Evolutionary conservation across 768 basidiomycete genomes (phyloP), one percentile per base, ranked within the genome.

Genomic region (Zangia roseola): DNA sequence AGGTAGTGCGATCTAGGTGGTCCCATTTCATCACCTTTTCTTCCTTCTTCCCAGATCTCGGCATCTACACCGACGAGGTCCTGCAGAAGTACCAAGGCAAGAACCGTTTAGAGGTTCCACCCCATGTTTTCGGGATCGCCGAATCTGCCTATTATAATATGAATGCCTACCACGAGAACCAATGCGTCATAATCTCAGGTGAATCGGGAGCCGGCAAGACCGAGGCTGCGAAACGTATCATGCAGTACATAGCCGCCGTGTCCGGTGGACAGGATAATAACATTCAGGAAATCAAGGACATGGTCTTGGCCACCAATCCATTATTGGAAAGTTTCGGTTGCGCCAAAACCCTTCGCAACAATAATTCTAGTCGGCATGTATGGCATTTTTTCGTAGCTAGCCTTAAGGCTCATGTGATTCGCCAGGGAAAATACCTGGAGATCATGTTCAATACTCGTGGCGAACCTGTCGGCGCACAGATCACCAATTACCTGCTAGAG

Each of bases 201-300:
- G 97, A 99, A 74, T 97, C 94, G 14, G 97, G 97, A 43, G 97
- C 97, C 5, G 97, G 97, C 43, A 99, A 99, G 77, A 99, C 97
- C 4, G 97, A 98, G 70, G 97, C 97, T 4, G 97, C 97, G 19
- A 98, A 98, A 69, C 84, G 94, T 41, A 98, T 99, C 70, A 99
- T 99, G 97, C 94, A 97, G 68, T 99, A 99, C 64, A 95, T 99
- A 58, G 97, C 97, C 14, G 97, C 91, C 10, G 97, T 98, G 0
- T 93, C 92, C 14, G 91, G 92, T 40, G 88, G 81, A 20, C 82
- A 83, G 55, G 90, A 91, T 61, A 87, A 80, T 61, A 92, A 91
- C 57, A 98, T 98, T 50, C 91, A 97, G 67, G 88, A 95, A 69
- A 94, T 98, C 68, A 97, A 98, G 74, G 94, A 98, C 65, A 99